phyloP scores from a whole-genome alignment of 495 filamentous ascomycete species.

The Penicillium silybi region DNA sequence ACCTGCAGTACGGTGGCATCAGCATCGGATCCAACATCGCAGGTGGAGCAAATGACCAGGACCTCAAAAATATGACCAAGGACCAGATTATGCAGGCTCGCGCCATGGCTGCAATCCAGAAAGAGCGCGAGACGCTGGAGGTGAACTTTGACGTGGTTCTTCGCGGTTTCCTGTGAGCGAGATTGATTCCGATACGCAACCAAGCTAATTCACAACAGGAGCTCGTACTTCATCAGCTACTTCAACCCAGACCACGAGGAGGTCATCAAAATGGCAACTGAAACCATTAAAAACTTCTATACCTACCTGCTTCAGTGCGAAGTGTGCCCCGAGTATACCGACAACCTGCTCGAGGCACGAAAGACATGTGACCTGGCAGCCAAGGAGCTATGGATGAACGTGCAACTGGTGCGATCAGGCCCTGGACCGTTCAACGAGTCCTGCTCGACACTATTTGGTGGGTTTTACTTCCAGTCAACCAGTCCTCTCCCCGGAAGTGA shows the following conservation, averaged over 20 bases:
- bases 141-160: slow-evolving; percentile 78
- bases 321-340: slow-evolving; percentile 76
- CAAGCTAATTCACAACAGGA: slow-evolving; percentile 17
- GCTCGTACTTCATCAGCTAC: slow-evolving; percentile 43
- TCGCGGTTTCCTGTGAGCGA: slow-evolving; percentile 69
- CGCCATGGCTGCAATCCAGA: slow-evolving; percentile 23
- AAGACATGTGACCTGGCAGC: slow-evolving; percentile 63
- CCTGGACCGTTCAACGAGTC: slow-evolving; percentile 76
- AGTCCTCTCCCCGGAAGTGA: neutral
- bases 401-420: slow-evolving; percentile 43
- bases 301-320: slow-evolving; percentile 81
- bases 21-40: slow-evolving; percentile 65
- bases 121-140: slow-evolving; percentile 48
- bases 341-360: slow-evolving; percentile 62
- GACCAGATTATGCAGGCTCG: slow-evolving; percentile 55
- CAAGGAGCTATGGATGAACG: slow-evolving; percentile 58
- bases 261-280: slow-evolving; percentile 48
- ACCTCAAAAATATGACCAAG: slow-evolving; percentile 52
- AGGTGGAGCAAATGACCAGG: slow-evolving; percentile 45
- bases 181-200: neutral
- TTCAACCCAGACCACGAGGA: slow-evolving; percentile 46
- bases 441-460: slow-evolving; percentile 57
- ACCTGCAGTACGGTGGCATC: slow-evolving; percentile 81
- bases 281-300: slow-evolving; percentile 78
- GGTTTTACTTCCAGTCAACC: slow-evolving; percentile 32